Base-by-base conservation (phyloP, 108 stramenopile genomes). In the Fragilaria radians region DNA sequence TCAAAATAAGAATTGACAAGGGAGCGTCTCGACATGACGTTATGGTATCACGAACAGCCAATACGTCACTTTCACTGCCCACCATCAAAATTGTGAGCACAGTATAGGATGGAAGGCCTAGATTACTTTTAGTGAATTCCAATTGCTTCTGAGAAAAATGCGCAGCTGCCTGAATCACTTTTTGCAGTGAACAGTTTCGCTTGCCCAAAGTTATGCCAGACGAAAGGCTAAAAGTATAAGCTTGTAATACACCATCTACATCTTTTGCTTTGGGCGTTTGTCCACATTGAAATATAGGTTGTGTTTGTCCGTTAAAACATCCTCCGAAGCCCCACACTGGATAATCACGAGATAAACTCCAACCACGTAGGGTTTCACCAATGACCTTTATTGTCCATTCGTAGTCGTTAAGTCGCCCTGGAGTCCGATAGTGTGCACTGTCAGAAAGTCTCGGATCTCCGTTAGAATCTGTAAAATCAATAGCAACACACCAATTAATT, bases 311-410 rank as follows among this genome's bases (percentile, higher is more conserved):
- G 24, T 36, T 2, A 46, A 57, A 32, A 1, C 31, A 33, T n/a
- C 25, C 55, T 11, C 55, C 55, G 24, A 57, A 57, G n/a, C 55
- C 55, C 55, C 31, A 57, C 55, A 57, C 28, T 29, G 29, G 5
- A 55, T 22, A 55, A 5, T 55, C 19, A n/a, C 28, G 24, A 5
- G 7, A 9, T 51, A 7, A 21, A 51, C 22, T 51, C 7, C 5
- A 51, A 19, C 22, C 24, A 25, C 50, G n/a, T 5, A 51, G 23
- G 17, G 50, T 51, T 25, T 51, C 23, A 5, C 50, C 50, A 7
- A 51, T 5, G n/a, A 24, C 50, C 17, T 21, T 51, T 21, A 51
- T 51, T 9, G 24, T 51, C 50, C 50, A 51, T 25, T 51, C 50
- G 24, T 51, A 51, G 19, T 51, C 50, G 22, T 51, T 51, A 9